Conservation (phyloP, 2,329 filamentous ascomycete genomes). For the Hypoxylon sp. region DNA sequence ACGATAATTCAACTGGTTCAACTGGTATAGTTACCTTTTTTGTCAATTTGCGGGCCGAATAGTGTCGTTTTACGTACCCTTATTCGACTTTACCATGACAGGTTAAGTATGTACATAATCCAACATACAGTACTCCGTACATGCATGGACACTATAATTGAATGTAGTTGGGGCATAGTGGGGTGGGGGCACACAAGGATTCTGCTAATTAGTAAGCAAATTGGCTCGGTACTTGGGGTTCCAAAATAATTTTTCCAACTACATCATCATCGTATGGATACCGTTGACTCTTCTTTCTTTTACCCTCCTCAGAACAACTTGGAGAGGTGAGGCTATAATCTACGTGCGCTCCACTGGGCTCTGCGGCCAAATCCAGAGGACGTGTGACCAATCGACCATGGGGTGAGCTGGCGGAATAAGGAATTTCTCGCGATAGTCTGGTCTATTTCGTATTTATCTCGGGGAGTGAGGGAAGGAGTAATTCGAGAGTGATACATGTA, state of each 20-base stretch:
- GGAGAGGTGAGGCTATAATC: not conserved
- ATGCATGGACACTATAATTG: too few species aligned
- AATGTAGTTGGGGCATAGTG: too few species aligned
- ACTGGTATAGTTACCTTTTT: conserved; percentile 44
- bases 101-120: not conserved
- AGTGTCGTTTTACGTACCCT: conserved; percentile 24
- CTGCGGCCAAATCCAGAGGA: not conserved
- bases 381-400: conserved; percentile 24
- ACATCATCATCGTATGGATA: conserved; percentile 18
- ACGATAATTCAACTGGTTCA: conserved; percentile 31
- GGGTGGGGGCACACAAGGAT: conserved; percentile 1
- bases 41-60: conserved; percentile 24
- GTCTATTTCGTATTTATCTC: conserved; percentile 6
- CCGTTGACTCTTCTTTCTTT: conserved; percentile 2
- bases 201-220: conserved; percentile 6
- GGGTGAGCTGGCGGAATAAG: conserved; percentile 24
- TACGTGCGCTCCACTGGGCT: not conserved
- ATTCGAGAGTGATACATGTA: conserved; percentile 13
- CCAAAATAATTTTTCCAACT: conserved; percentile 2
- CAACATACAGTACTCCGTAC: too few species aligned
- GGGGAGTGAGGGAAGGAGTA: not conserved
- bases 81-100: not conserved
- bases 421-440: conserved; percentile 12
- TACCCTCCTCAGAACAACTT: not conserved
- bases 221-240: conserved; percentile 6